Evolutionary conservation across 2,329 filamentous ascomycete species (phyloP).

Genomic region (Elsinoe perseae): DNA sequence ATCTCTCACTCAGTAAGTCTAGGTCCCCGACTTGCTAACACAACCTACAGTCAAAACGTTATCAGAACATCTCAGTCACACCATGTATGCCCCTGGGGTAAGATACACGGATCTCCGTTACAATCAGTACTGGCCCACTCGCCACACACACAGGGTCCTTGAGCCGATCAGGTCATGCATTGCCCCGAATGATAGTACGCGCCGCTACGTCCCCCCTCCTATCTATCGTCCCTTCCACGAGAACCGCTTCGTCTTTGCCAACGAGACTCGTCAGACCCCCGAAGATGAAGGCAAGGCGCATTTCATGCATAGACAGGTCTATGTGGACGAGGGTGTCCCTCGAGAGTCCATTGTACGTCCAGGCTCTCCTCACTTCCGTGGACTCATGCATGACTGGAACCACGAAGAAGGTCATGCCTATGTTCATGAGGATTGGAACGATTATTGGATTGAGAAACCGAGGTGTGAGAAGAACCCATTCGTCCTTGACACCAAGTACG

Average conservation of each 20-base stretch:
- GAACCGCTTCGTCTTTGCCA: neutral
- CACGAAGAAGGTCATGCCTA: neutral
- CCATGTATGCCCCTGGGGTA: neutral
- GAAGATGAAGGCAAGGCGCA: neutral
- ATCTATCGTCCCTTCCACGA: too few species aligned
- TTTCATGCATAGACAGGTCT: neutral
- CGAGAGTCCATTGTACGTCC: neutral
- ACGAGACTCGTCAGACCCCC: neutral
- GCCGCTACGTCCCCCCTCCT: neutral
- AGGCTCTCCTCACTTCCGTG: neutral
- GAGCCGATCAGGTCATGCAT: neutral
- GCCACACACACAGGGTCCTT: neutral
- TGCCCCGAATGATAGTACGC: neutral
- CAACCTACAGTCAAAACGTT: neutral
- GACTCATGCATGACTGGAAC: neutral
- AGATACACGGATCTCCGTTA: neutral
- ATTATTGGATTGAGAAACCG: neutral
- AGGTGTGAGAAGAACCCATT: neutral
- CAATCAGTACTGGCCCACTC: neutral
- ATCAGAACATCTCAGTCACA: neutral
- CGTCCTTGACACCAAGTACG: neutral
- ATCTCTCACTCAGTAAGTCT: neutral
- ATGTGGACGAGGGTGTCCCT: neutral
- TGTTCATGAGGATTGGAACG: neutral
- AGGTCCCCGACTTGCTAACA: conserved; percentile 6